A percentile compares a stretch with the other conserved stretches of the same genome.
Conservation (phyloP, 1,139 yeast species). For the Suhomyces chickasaworum region DNA sequence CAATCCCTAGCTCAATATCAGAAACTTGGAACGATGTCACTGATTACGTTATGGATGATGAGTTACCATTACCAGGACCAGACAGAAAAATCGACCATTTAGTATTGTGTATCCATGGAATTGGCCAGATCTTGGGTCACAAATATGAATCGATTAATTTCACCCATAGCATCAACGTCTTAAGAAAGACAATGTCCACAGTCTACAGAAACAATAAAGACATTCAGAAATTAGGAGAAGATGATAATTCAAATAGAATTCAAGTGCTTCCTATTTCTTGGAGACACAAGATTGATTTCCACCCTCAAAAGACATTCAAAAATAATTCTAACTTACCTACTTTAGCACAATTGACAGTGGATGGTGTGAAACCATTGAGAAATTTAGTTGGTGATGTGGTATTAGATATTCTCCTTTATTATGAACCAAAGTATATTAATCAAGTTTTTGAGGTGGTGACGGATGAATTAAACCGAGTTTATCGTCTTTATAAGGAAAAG, state of each 20-base stretch:
- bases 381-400: conserved; percentile 83
- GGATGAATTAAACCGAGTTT: conserved; percentile 69
- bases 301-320: conserved; percentile 45
- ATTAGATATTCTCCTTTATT: conserved; percentile 80
- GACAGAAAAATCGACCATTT: conserved; percentile 73
- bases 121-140: conserved; percentile 85
- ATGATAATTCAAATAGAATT: conserved; percentile 52
- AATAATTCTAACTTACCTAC: conserved; percentile 52
- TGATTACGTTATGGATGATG: conserved; percentile 14
- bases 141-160: conserved; percentile 82
- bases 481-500: conserved; percentile 54
- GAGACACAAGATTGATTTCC: conserved; percentile 70
- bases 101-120: conserved; percentile 86
- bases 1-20: conserved; percentile 50
- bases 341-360: conserved; percentile 73
- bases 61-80: conserved; percentile 3
- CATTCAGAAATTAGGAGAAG: conserved; percentile 40
- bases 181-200: conserved; percentile 64
- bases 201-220: conserved; percentile 52
- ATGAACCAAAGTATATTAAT: conserved; percentile 71
- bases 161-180: conserved; percentile 76
- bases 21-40: conserved; percentile 38
- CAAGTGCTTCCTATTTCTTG: conserved; percentile 81
- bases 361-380: conserved; percentile 76
- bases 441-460: conserved; percentile 69